phyloP scores from a whole-genome alignment of 2,329 filamentous ascomycete genomes.

The Alternaria triticina region DNA sequence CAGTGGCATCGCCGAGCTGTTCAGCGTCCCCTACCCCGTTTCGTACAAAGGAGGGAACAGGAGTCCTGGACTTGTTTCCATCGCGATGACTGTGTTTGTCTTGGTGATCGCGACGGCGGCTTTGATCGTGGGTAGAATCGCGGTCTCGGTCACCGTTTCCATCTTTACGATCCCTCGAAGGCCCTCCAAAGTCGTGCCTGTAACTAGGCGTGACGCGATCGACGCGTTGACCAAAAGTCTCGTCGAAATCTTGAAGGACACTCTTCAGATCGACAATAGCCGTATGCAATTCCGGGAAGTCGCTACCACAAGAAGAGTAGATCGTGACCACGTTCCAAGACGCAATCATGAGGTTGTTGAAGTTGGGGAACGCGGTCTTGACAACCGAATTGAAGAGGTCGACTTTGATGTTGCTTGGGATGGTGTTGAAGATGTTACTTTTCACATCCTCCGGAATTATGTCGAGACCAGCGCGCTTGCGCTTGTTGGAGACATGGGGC shows the following conservation, averaged over 20 bases:
- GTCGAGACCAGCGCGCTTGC: constrained; percentile 25
- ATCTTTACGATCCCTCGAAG: background rate
- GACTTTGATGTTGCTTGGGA: constrained; percentile 33
- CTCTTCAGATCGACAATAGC: constrained; percentile 32
- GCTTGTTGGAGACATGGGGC: constrained; percentile 36
- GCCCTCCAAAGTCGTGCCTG: background rate
- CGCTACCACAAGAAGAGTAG: constrained; percentile 33
- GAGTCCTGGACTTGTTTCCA: background rate
- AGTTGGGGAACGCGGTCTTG: constrained; percentile 35
- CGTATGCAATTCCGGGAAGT: constrained; percentile 34
- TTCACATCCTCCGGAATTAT: constrained; percentile 34
- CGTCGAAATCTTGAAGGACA: constrained; percentile 36
- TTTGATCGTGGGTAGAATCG: background rate
- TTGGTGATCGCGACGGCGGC: background rate
- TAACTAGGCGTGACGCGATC: constrained; percentile 5
- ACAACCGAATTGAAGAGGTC: constrained; percentile 37
- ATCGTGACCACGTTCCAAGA: constrained; percentile 41
- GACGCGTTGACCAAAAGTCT: constrained; percentile 8
- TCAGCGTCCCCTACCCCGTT: background rate
- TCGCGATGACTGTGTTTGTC: background rate
- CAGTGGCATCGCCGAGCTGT: background rate
- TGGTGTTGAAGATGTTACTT: constrained; percentile 23
- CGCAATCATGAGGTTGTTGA: constrained; percentile 40
- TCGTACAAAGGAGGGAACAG: background rate
- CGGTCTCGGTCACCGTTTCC: background rate